Evolutionary conservation across 768 basidiomycete species (phyloP).

Genomic region (Amanita inopinata): DNA sequence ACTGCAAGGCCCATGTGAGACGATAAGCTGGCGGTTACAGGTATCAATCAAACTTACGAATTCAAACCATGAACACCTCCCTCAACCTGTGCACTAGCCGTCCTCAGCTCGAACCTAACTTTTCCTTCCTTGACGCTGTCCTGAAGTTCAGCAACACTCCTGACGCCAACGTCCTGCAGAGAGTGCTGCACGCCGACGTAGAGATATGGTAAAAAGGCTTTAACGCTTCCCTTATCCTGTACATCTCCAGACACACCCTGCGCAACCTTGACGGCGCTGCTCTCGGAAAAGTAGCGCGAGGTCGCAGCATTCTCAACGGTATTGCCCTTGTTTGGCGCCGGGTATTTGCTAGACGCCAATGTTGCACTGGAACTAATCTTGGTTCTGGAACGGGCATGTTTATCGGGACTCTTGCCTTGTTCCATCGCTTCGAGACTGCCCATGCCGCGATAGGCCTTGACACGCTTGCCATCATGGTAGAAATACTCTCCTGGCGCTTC

Average conservation of each 20-base stretch:
- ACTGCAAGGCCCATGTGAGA: conserved; percentile 12
- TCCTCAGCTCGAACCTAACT: conserved; percentile 87
- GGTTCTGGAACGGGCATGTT: neutral
- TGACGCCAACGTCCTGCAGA: conserved; percentile 86
- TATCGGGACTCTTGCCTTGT: conserved; percentile 43
- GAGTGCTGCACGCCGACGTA: conserved; percentile 84
- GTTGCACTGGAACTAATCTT: conserved; percentile 15
- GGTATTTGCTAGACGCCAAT: conserved; percentile 34
- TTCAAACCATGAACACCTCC: conserved; percentile 94
- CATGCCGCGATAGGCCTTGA: conserved; percentile 99
- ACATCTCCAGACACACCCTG: conserved; percentile 96
- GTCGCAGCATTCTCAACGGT: conserved; percentile 89
- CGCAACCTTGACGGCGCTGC: conserved; percentile 89
- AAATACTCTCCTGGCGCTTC: conserved; percentile 99
- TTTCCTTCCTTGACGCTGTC: conserved; percentile 52
- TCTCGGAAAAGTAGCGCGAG: conserved; percentile 90
- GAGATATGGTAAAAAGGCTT: conserved; percentile 84
- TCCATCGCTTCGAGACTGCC: conserved; percentile 94
- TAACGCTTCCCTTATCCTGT: conserved; percentile 93
- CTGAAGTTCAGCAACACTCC: conserved; percentile 55
- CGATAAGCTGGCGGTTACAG: neutral
- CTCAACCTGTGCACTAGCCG: conserved; percentile 91
- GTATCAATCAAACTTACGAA: conserved; percentile 49
- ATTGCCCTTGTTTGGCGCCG: conserved; percentile 33
- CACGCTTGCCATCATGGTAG: conserved; percentile 97